Base-by-base conservation (phyloP, 1,284 basidiomycete genomes). In the Entoloma clypeatum region DNA sequence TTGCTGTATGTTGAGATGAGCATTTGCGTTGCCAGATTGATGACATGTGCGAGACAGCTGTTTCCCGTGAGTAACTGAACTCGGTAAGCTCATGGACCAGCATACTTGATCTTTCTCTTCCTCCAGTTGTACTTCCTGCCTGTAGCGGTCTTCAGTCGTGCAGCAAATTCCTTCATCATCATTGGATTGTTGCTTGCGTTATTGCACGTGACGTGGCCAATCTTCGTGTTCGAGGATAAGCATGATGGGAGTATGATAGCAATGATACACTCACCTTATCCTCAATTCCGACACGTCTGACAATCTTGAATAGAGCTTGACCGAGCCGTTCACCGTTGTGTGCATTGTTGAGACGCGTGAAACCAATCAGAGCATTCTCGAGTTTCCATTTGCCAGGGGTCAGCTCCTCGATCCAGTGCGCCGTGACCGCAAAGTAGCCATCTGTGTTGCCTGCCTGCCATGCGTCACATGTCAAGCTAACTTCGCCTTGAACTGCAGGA, bases 401-500 rank as follows among this genome's bases (percentile, higher is more conserved):
- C 1, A 7, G 22, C 21, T 59, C 57, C 26, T 65, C 56, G 11
- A 59, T 57, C 62, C 62, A 65, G 30, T 61, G 60, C 2, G 50
- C 57, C 3, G 56, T 61, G 7, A 61, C 56, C 2, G 56, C 57
- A 43, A 65, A 59, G 30, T 63, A 63, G 62, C 34, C 52, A 36
- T 68, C 67, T 0, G 45, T 41, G 40, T 65, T 68, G 3, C 38
- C 39, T 3, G 65, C 65, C 34, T 62, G 60, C 65, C 65, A 70
- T 13, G 56, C 58, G 42, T 70, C 62, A 46, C 59, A 62, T 0
- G 58, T 67, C 1, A 61, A 24, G 33, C 48, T 61, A 10, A 67
- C 47, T 1, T 47, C 19, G 1, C 59, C 58, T 10, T 14, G 29
- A 59, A 35, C 18, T 50, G 11, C 8, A 14, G 38, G 3, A 54